Evolutionary conservation across 2,329 filamentous ascomycete genomes (phyloP), one percentile per base, ranked within the genome.

Genomic region (Ascochyta viciae-villosae): DNA sequence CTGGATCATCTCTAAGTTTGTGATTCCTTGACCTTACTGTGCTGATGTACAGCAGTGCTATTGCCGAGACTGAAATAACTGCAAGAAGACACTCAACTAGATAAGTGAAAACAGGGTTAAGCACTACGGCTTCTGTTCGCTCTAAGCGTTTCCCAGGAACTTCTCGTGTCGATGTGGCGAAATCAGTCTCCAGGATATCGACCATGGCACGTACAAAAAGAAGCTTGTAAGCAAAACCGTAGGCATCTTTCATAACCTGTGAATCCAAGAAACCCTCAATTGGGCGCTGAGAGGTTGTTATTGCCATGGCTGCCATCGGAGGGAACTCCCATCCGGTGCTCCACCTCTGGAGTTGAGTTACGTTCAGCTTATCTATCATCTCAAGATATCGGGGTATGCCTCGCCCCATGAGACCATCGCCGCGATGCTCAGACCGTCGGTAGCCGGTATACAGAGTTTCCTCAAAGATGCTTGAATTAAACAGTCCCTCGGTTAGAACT

Each of bases 381-480:
- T 26, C 24, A 8, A 26, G 24, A 26, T 26, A 26, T 26, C 24
- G 24, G 24, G 24, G 24, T 26, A 26, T 26, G 24, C 24, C 24
- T 26, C 24, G 24, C 8, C 24, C 24, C 24, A 26, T 26, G 8
- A 26, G 24, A 26, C 24, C 24, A 26, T 26, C 24, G 24, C 24
- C 24, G 8, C 24, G 24, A 26, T 26, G 24, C 24, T 26, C 24
- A 4, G 24, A 26, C 24, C 24, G 24, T 8, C 24, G 24, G 24
- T 8, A 26, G 24, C 24, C 24, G 6, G 24, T 26, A 26, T 26
- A 26, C 3, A 26, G 24, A 26, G 24, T 26, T 8, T 26, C 19
- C 54, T 81, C 77, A 27, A 82, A 74, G 3, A 62, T 49, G 0
- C 71, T 76, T 0, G 60, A 64, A 44, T 81, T 80, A 60, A 79